A percentile compares a stretch with the other conserved stretches of the same genome.
Conservation (phyloP, 306 rosid species). For the Lotus japonicus region DNA sequence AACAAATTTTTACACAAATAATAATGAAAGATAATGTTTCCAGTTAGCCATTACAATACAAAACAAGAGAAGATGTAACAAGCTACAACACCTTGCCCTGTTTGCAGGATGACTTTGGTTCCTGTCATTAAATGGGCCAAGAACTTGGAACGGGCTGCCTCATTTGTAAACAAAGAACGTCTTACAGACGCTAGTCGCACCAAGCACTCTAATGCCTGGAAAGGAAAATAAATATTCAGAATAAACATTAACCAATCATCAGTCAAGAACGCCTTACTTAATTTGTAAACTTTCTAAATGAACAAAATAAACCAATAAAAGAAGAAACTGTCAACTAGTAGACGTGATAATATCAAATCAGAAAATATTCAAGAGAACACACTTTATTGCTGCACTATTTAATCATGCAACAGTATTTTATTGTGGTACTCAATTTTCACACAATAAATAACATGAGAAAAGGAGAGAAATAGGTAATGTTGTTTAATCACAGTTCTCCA, state of each 20-base stretch:
- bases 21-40: conserved; percentile 3
- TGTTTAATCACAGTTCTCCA: neutral
- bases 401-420: neutral
- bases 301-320: neutral
- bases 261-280: conserved; percentile 5
- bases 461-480: neutral
- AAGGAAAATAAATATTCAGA: conserved; percentile 37
- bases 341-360: neutral
- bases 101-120: conserved; percentile 97
- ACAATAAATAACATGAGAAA: neutral
- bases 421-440: neutral
- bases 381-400: neutral
- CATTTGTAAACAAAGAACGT: conserved; percentile 96
- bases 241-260: neutral
- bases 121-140: conserved; percentile 99
- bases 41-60: conserved; percentile 22
- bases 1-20: neutral
- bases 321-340: neutral
- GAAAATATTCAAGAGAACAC: conserved; percentile 12
- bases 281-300: neutral
- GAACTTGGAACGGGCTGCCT: conserved; percentile 94
- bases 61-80: conserved; percentile 22
- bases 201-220: conserved; percentile 99
- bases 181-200: conserved; percentile 98
- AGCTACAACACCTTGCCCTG: conserved; percentile 89